These are phyloP conservation scores for Zasmidium cellare DNA, from an alignment of 2,329 filamentous ascomycete genomes.

Conservation along the genomic window DNA sequence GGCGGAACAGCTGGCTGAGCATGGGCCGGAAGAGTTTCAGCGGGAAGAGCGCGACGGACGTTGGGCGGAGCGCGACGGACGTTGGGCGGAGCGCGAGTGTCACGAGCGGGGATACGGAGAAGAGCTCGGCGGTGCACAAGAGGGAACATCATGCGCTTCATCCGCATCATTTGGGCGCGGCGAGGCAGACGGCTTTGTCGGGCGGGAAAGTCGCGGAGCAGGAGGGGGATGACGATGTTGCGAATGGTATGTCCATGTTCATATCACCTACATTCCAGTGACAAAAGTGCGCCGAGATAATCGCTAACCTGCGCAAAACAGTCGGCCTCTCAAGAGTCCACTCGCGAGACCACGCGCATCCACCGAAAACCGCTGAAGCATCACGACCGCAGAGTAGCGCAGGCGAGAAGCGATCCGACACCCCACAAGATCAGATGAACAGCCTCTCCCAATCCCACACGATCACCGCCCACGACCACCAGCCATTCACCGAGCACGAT, in stretches of 20 bases:
- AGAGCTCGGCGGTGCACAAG: conserved; percentile 15
- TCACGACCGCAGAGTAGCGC: conserved; percentile 29
- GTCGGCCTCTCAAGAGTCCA: conserved; percentile 38
- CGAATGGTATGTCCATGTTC: conserved; percentile 41
- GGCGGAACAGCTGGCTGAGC: conserved; percentile 32
- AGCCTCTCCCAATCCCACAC: conserved; percentile 21
- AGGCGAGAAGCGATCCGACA: conserved; percentile 16
- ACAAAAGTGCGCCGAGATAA: not conserved
- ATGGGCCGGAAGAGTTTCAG: conserved; percentile 26
- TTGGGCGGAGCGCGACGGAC: not conserved
- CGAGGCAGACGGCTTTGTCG: conserved; percentile 28
- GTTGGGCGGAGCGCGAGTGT: conserved; percentile 21
- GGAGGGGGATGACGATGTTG: conserved; percentile 48
- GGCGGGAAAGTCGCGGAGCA: conserved; percentile 38
- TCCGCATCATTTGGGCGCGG: conserved; percentile 18
- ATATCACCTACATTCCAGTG: not conserved
- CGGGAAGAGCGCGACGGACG: conserved; percentile 17
- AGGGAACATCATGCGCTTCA: conserved; percentile 6
- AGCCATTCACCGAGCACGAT: conserved; percentile 47
- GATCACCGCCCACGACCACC: conserved; percentile 33
- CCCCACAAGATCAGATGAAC: conserved; percentile 18
- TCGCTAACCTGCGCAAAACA: conserved; percentile 13
- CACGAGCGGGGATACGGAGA: conserved; percentile 21
- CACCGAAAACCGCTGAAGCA: not conserved
- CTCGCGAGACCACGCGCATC: conserved; percentile 26